Conservation (phyloP, 257 asterid genomes). For the Coffea canephora region DNA sequence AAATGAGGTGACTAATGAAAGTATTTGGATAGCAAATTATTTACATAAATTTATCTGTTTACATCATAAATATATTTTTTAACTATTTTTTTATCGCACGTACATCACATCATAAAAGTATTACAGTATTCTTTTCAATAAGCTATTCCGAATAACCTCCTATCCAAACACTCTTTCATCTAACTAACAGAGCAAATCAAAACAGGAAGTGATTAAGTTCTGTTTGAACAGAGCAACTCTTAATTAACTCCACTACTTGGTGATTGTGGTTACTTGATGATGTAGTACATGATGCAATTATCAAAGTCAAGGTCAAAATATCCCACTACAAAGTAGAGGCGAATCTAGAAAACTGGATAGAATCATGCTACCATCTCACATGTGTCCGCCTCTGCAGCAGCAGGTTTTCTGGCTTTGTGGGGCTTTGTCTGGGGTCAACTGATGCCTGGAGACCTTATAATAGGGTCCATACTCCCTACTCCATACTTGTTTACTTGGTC, state of each 20-base stretch:
- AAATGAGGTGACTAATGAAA: too few species aligned
- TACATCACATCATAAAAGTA: too few species aligned
- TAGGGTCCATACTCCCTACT: neutral
- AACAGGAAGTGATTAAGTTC: too few species aligned
- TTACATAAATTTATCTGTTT: too few species aligned
- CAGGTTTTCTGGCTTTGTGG: neutral
- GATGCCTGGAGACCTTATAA: neutral
- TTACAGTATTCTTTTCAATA: too few species aligned
- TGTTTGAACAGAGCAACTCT: too few species aligned
- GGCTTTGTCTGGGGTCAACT: neutral
- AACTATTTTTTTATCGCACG: too few species aligned
- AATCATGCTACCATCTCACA: too few species aligned
- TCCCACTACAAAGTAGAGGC: neutral
- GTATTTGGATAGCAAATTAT: too few species aligned
- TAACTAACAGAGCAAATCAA: neutral
- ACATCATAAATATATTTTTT: too few species aligned
- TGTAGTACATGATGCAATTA: neutral
- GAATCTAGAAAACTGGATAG: neutral
- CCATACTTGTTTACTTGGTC: neutral
- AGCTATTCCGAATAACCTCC: too few species aligned
- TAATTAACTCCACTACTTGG: neutral
- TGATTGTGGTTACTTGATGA: neutral
- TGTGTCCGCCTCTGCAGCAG: neutral
- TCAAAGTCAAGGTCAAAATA: constrained; percentile 21
- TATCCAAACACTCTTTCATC: neutral